Evolutionary conservation across 1,284 basidiomycete species (phyloP).

Genomic region (Puccinia triticina): DNA sequence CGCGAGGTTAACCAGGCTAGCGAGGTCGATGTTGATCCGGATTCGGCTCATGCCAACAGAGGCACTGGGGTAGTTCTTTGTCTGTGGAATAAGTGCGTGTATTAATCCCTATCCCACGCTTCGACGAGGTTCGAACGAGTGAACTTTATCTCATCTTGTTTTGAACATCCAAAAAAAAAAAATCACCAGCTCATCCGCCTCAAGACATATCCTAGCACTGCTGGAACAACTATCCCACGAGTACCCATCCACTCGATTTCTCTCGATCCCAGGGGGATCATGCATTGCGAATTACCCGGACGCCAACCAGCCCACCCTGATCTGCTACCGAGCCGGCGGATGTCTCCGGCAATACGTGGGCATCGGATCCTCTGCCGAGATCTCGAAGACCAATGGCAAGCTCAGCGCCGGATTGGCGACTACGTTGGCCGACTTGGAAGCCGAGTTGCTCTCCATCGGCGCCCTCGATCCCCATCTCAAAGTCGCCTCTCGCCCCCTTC

Average conservation of each 20-base stretch:
- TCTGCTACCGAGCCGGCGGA: conserved; percentile 29
- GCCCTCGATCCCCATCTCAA: conserved; percentile 41
- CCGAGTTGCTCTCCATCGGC: conserved; percentile 26
- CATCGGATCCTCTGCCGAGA: conserved; percentile 9
- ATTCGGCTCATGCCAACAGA: not conserved
- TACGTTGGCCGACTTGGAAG: conserved; percentile 12
- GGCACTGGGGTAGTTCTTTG: conserved; percentile 48
- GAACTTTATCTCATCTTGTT: not conserved
- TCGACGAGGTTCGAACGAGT: no score
- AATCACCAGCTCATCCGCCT: conserved; percentile 24
- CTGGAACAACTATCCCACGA: conserved; percentile 23
- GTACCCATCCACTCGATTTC: conserved; percentile 40
- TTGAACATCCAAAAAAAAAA: not conserved
- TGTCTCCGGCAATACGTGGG: conserved; percentile 49
- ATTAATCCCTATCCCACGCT: not conserved
- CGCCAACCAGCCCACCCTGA: conserved; percentile 42
- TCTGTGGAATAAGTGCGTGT: conserved; percentile 45
- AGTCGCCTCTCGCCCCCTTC: not conserved
- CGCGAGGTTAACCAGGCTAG: conserved; percentile 42
- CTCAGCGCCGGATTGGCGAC: conserved; percentile 23
- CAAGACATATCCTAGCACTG: conserved; percentile 23
- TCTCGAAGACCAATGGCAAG: conserved; percentile 5
- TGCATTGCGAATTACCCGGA: conserved; percentile 49
- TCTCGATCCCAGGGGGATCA: conserved; percentile 33
- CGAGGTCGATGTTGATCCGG: conserved; percentile 31